Conservation (phyloP, 2,329 filamentous ascomycete genomes). For the Plectosphaerella cucumerina region DNA sequence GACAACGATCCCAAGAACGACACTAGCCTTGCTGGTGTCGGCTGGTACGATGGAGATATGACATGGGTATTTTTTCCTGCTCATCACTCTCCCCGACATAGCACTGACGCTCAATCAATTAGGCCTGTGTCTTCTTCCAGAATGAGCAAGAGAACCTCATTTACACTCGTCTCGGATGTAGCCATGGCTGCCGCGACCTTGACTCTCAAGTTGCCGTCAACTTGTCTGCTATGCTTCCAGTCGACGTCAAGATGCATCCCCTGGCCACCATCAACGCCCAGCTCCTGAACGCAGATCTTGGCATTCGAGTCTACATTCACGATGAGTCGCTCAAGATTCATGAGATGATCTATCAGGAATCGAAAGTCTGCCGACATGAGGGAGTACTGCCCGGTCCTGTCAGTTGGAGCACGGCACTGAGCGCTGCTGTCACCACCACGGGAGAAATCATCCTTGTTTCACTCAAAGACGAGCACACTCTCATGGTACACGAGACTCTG, state of each 20-base stretch:
- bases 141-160: slow-evolving; percentile 5
- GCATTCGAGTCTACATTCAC: slow-evolving; percentile 34
- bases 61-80: background rate
- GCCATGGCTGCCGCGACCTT: slow-evolving; percentile 28
- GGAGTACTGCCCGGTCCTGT: slow-evolving; percentile 26
- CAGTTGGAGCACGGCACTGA: slow-evolving; percentile 21
- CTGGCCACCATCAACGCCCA: slow-evolving; percentile 25
- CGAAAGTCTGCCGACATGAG: slow-evolving; percentile 21
- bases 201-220: slow-evolving; percentile 21
- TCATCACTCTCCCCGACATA: background rate
- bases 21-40: background rate
- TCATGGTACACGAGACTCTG: slow-evolving; percentile 25
- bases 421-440: slow-evolving; percentile 19
- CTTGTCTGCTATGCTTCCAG: slow-evolving; percentile 17
- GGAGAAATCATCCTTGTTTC: slow-evolving; percentile 29
- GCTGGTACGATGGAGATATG: background rate
- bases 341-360: slow-evolving; percentile 23
- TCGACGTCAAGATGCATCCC: slow-evolving; percentile 17
- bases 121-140: slow-evolving; percentile 11
- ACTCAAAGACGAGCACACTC: slow-evolving; percentile 24
- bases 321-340: slow-evolving; percentile 24
- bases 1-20: background rate
- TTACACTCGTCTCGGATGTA: slow-evolving; percentile 23
- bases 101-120: background rate
- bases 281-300: slow-evolving; percentile 23